A percentile compares a stretch with the other conserved stretches of the same genome.
These are phyloP conservation scores for Candida loeiensis DNA, from an alignment of 805 yeast genomes.

Conservation along the genomic window DNA sequence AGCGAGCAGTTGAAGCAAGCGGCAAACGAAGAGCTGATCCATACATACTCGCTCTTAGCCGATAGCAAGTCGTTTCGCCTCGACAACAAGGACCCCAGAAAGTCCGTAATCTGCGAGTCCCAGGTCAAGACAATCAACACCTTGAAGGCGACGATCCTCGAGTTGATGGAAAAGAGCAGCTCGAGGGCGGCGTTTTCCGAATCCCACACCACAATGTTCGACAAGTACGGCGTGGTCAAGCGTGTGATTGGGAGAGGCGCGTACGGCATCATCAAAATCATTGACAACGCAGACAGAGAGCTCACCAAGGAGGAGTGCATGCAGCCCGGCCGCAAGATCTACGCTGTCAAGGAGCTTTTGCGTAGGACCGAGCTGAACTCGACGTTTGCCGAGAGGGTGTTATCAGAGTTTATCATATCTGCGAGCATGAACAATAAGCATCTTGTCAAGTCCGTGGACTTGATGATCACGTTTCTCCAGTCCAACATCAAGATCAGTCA, in stretches of 20 bases:
- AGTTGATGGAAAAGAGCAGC: constrained; percentile 12
- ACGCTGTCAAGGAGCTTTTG: constrained; percentile 35
- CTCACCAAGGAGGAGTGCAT: constrained; percentile 1
- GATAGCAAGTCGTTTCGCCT: constrained; percentile 6
- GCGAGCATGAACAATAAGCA: constrained; percentile 72
- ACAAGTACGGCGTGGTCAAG: constrained; percentile 33
- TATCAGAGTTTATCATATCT: constrained; percentile 88
- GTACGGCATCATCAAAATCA: constrained; percentile 45
- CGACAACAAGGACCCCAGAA: constrained; percentile 15
- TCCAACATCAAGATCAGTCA: constrained; percentile 20
- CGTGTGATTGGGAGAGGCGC: constrained; percentile 44
- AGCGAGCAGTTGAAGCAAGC: constrained; percentile 15
- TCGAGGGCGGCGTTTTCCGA: constrained; percentile 12
- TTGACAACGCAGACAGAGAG: constrained; percentile 14
- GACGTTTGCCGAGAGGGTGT: constrained; percentile 65
- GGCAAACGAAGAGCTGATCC: constrained; percentile 33
- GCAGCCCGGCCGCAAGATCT: constrained; percentile 11
- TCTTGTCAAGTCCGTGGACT: constrained; percentile 72
- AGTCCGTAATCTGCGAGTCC: constrained; percentile 27
- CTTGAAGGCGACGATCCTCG: constrained; percentile 18
- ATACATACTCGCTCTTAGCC: constrained; percentile 29
- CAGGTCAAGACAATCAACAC: constrained; percentile 25
- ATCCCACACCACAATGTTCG: constrained; percentile 23
- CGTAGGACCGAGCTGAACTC: constrained; percentile 27
- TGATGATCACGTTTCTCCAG: constrained; percentile 44